Conservation (phyloP, 129 eudicot genomes). For the Escallonia herrerae region DNA sequence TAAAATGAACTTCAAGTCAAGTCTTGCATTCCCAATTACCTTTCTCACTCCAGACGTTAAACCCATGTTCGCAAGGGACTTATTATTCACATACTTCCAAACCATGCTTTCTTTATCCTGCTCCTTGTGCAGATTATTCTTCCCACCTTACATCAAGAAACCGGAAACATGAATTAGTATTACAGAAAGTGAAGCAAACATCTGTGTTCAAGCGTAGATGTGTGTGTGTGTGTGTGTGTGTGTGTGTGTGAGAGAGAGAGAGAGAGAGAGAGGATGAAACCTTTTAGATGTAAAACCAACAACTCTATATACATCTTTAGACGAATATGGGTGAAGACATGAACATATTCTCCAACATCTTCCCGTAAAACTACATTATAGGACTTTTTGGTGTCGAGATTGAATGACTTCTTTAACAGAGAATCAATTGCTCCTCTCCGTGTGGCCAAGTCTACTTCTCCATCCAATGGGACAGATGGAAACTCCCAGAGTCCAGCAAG, state of each 20-base stretch:
- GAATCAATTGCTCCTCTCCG: conserved; percentile 62
- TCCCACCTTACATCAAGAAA: conserved; percentile 26
- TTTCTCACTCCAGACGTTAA: conserved; percentile 87
- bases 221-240: too few species aligned
- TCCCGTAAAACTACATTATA: conserved; percentile 49
- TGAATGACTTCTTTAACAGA: conserved; percentile 53
- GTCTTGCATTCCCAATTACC: conserved; percentile 29
- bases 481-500: conserved; percentile 99
- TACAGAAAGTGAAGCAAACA: conserved; percentile 1
- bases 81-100: conserved; percentile 56
- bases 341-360: conserved; percentile 82
- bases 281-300: conserved; percentile 56
- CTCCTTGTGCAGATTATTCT: conserved; percentile 16
- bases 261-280: conserved; percentile 24
- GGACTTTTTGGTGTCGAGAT: conserved; percentile 34
- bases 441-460: conserved; percentile 43
- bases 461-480: conserved; percentile 64
- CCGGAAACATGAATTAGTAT: background rate
- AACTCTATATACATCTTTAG: conserved; percentile 87
- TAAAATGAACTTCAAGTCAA: too few species aligned
- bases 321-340: conserved; percentile 80
- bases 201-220: background rate
- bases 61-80: conserved; percentile 65
- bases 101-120: conserved; percentile 21
- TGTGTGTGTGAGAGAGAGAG: too few species aligned